Conservation (phyloP, 2,329 filamentous ascomycete species). For the Orbilia oligospora region DNA sequence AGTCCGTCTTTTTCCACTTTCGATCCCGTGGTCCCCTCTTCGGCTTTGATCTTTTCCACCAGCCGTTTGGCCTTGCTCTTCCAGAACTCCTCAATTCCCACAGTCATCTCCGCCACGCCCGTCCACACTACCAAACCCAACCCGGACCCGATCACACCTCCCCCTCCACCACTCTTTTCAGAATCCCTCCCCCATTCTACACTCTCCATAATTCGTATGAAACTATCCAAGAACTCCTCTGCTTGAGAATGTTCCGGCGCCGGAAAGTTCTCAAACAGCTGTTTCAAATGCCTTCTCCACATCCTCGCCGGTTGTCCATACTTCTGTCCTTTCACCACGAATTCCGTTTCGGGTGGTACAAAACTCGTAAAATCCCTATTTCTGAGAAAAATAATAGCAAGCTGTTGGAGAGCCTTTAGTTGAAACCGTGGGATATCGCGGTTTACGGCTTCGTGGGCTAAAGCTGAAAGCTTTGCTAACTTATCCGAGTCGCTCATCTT, state of each 20-base stretch:
- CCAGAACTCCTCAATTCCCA: slow-evolving; percentile 58
- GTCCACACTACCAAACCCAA: slow-evolving; percentile 56
- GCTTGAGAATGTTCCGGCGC: slow-evolving; percentile 51
- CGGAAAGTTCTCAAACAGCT: slow-evolving; percentile 57
- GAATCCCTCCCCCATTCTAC: slow-evolving; percentile 44
- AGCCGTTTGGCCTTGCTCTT: slow-evolving; percentile 51
- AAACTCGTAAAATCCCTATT: slow-evolving; percentile 46
- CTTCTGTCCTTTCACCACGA: slow-evolving; percentile 56
- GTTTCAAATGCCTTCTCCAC: slow-evolving; percentile 48
- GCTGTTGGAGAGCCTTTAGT: slow-evolving; percentile 42
- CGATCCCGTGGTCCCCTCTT: slow-evolving; percentile 46
- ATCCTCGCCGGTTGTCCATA: slow-evolving; percentile 46
- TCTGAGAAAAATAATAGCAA: slow-evolving; percentile 42
- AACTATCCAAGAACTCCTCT: slow-evolving; percentile 57
- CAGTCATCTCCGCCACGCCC: slow-evolving; percentile 55
- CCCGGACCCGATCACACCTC: slow-evolving; percentile 50
- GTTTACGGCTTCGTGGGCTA: slow-evolving; percentile 56
- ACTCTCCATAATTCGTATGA: slow-evolving; percentile 56
- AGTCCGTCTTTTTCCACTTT: slow-evolving; percentile 45
- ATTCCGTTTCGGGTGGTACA: slow-evolving; percentile 50
- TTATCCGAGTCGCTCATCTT: slow-evolving; percentile 48
- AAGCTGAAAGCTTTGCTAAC: slow-evolving; percentile 50
- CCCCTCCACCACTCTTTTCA: slow-evolving; percentile 39
- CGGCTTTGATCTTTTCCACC: slow-evolving; percentile 49
- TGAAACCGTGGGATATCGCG: slow-evolving; percentile 55